A percentile compares a stretch with the other conserved stretches of the same genome.
phyloP scores from a whole-genome alignment of 2,329 filamentous ascomycete species.

The Neonectria coccinea region DNA sequence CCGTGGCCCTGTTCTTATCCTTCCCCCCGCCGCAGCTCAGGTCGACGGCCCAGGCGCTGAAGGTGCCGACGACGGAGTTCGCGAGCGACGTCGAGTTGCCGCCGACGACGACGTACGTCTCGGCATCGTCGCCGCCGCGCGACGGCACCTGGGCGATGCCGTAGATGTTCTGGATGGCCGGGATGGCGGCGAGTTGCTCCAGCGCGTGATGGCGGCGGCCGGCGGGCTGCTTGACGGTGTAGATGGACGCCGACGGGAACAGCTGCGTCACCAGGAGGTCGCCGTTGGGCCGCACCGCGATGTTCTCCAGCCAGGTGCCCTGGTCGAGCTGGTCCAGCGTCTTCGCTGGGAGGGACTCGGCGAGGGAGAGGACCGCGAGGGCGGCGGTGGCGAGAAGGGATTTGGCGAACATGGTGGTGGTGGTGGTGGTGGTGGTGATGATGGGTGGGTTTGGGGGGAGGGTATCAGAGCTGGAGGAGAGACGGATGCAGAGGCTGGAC shows the following conservation, averaged over 20 bases:
- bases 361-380: constrained; percentile 18
- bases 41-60: constrained; percentile 31
- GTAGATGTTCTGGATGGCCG: constrained; percentile 31
- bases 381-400: constrained; percentile 9
- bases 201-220: not conserved
- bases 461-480: not conserved
- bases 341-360: constrained; percentile 25
- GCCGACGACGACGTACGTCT: constrained; percentile 36
- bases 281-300: constrained; percentile 34
- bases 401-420: constrained; percentile 22
- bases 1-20: constrained; percentile 1
- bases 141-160: constrained; percentile 30
- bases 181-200: constrained; percentile 33
- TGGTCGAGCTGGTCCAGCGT: constrained; percentile 27
- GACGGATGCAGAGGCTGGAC: not conserved
- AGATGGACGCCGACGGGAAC: constrained; percentile 30
- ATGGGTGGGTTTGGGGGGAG: not conserved
- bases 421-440: constrained; percentile 3
- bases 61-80: constrained; percentile 24
- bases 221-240: constrained; percentile 31
- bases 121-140: not conserved
- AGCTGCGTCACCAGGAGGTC: constrained; percentile 34
- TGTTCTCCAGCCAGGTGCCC: constrained; percentile 38
- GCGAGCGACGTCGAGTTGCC: constrained; percentile 29
- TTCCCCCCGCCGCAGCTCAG: not conserved